These are phyloP conservation scores for Trypanosoma conorhini DNA, from an alignment of 208 protist genomes.

Conservation along the genomic window DNA sequence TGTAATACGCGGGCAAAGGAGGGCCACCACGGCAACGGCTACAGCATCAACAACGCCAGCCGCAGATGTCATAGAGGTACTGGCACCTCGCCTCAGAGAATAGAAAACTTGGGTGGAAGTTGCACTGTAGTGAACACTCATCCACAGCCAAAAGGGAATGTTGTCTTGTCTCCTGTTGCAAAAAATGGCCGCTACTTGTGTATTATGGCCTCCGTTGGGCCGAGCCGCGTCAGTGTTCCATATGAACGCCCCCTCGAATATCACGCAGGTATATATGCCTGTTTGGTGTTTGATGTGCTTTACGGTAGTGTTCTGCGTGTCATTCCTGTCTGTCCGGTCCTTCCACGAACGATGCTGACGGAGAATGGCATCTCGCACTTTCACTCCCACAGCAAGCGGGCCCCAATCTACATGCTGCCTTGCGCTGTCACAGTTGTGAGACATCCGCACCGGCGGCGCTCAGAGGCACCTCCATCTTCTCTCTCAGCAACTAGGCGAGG, in stretches of 20 bases:
- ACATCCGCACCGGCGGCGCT: neutral
- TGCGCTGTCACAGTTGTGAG: slow-evolving; percentile 50
- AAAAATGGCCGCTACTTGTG: slow-evolving; percentile 73
- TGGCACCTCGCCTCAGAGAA: neutral
- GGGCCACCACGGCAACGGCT: no score
- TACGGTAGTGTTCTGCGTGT: slow-evolving; percentile 58
- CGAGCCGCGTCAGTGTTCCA: slow-evolving; percentile 44
- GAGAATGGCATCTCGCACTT: slow-evolving; percentile 34
- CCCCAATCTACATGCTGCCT: slow-evolving; percentile 57
- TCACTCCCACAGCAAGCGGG: slow-evolving; percentile 32
- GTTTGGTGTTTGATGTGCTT: slow-evolving; percentile 70
- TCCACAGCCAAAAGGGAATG: neutral
- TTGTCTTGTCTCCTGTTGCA: slow-evolving; percentile 41
- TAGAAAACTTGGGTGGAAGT: neutral
- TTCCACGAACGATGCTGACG: slow-evolving; percentile 35
- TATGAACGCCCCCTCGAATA: slow-evolving; percentile 42
- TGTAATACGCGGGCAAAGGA: neutral
- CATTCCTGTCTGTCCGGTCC: slow-evolving; percentile 61
- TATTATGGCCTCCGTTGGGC: slow-evolving; percentile 70
- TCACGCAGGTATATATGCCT: slow-evolving; percentile 60
- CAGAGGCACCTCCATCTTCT: neutral
- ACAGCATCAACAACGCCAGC: neutral
- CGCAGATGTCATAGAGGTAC: neutral
- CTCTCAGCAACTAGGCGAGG: neutral
- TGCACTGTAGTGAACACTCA: neutral